Evolutionary conservation across 768 basidiomycete genomes (phyloP).

Genomic region (Russula brevipes): DNA sequence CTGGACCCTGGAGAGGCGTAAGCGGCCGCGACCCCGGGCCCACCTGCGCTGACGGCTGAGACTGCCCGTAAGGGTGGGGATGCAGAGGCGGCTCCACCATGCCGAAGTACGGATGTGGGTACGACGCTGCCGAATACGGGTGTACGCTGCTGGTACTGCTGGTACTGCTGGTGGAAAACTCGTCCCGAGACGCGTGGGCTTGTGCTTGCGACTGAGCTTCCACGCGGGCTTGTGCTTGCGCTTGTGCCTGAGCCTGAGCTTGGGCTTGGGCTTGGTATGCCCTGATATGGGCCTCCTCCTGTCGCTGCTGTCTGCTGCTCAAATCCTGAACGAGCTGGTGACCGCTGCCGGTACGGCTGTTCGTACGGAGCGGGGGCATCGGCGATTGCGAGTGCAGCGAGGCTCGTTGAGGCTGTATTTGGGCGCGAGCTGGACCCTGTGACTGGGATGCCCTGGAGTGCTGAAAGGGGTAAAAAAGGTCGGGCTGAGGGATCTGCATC

Average conservation of each 20-base stretch:
- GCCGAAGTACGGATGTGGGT: conserved; percentile 20
- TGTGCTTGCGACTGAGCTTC: conserved; percentile 22
- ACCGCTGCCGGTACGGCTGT: conserved; percentile 23
- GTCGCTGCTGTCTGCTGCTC: conserved; percentile 34
- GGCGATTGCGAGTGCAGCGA: conserved; percentile 38
- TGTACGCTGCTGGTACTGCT: conserved; percentile 17
- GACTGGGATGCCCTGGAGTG: conserved; percentile 33
- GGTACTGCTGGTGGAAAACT: conserved; percentile 12
- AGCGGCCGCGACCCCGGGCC: conserved; percentile 9
- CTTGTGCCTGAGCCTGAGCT: conserved; percentile 25
- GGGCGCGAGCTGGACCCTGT: conserved; percentile 29
- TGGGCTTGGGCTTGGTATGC: conserved; percentile 28
- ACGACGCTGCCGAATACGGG: conserved; percentile 21
- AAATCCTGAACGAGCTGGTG: conserved; percentile 46
- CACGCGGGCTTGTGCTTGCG: conserved; percentile 21
- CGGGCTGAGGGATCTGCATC: conserved; percentile 42
- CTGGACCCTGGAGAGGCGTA: conserved; percentile 23
- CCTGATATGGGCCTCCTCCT: conserved; percentile 28
- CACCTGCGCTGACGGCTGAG: conserved; percentile 7
- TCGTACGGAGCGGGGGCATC: conserved; percentile 37
- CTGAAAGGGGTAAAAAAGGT: conserved; percentile 43
- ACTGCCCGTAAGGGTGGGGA: conserved; percentile 21
- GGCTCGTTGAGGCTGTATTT: conserved; percentile 32
- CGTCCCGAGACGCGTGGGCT: conserved; percentile 15
- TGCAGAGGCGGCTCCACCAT: conserved; percentile 15